These are phyloP conservation scores for Penicillium alfredii DNA, from an alignment of 495 filamentous ascomycete species.

Conservation along the genomic window DNA sequence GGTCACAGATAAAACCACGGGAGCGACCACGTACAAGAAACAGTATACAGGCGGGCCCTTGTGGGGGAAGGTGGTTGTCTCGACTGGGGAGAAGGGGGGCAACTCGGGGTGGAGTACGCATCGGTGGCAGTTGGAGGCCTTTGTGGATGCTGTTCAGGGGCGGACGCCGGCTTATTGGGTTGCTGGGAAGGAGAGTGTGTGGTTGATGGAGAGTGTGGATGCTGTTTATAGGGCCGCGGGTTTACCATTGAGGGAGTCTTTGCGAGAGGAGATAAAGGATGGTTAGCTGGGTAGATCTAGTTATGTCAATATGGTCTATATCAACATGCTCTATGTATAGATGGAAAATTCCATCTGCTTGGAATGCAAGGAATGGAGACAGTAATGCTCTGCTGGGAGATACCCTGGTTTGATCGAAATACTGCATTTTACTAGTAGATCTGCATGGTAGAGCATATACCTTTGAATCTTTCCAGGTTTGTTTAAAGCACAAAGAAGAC, in stretches of 20 bases:
- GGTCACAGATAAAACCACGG: slow-evolving; percentile 26
- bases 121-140: slow-evolving; percentile 45
- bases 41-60: not conserved
- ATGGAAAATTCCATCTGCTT: too few relatives aligned
- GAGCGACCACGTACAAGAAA: not conserved
- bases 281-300: too few relatives aligned
- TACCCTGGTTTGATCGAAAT: too few relatives aligned
- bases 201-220: slow-evolving; percentile 44
- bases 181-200: slow-evolving; percentile 39
- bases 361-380: too few relatives aligned
- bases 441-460: too few relatives aligned
- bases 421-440: too few relatives aligned
- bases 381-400: too few relatives aligned
- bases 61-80: not conserved
- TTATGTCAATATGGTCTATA: too few relatives aligned
- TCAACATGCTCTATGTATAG: too few relatives aligned
- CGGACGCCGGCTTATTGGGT: slow-evolving; percentile 38
- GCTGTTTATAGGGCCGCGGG: slow-evolving; percentile 40
- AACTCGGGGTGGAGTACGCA: slow-evolving; percentile 45
- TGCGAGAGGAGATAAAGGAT: too few relatives aligned
- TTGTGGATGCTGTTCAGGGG: slow-evolving; percentile 42
- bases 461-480: too few relatives aligned
- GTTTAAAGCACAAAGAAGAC: too few relatives aligned
- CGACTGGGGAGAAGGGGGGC: slow-evolving; percentile 19
- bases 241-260: slow-evolving; percentile 15